Base-by-base conservation (phyloP, 208 protist genomes). In the Acanthamoeba polyphaga region DNA sequence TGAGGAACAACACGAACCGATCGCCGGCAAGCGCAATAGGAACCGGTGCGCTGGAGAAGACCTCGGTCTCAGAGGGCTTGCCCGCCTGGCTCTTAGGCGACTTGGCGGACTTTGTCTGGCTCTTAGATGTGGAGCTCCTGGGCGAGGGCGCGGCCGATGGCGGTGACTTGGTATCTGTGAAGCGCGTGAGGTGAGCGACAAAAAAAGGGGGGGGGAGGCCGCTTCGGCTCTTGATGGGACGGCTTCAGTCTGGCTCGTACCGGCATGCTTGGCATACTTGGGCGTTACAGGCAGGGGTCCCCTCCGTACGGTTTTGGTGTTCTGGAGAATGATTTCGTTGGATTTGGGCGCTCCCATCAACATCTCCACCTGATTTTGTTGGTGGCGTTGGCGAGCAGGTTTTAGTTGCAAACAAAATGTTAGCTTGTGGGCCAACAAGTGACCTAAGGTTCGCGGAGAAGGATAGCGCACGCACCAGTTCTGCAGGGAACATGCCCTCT, bases 311-410 rank as follows among this genome's bases (percentile, higher is more conserved):
- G 19, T 58, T 64, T 94, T 94, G 46, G 89, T 94, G 43, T 94
- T 94, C 89, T 94, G 89, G 12, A 60, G 32, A 17, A 94, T 94
- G 64, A 94, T 94, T 19, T 82, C 49, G 49, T 94, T 64, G 49
- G 89, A 94, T 46, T 94, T 94, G 62, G 89, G 89, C n/a, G 89
- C 66, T 76, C 89, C 89, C 64, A 94, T 32, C 19, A 94, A 29
- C 43, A 94, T 64, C 43, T 94, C 66, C 17, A 94, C 89, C 89
- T 94, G 32, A 6, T 2, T 1, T 85, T 19, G 13, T 10, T 46
- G 38, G 7, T 34, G 8, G 64, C 1, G 8, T 8, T 43, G 68
- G 68, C 17, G n/a, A 70, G 22, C 27, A 27, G 64, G 10, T 34
- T 10, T n/a, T n/a, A n/a, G n/a, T n/a, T n/a, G 3, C 38, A 38